Base-by-base conservation (phyloP, 306 rosid genomes). In the Arachis hypogaea region DNA sequence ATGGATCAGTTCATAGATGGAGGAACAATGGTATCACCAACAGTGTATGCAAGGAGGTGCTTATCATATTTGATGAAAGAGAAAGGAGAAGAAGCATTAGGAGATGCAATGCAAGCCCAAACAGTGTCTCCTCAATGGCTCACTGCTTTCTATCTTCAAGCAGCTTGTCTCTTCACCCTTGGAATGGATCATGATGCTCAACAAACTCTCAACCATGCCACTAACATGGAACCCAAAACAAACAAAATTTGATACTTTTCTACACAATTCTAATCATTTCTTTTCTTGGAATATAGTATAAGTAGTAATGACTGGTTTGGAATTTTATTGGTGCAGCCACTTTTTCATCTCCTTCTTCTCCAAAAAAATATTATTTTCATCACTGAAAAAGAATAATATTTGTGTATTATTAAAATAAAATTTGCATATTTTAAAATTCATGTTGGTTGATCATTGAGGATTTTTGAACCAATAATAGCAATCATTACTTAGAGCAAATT, bases 51-150 rank as follows among this genome's bases (percentile, higher is more conserved):
- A 7, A 85, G 97, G 82, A 85, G 99, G 0, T 94, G 99, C 80
- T 85, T 94, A 11, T 92, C 96, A 0, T 92, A 84, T 72, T 77
- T 94, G 85, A 94, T 94, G 97, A 89, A 77, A 65, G 93, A 82
- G 7, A 84, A 79, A 97, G 68, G 82, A 55, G 86, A 89, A 61
- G 97, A 89, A 78, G 99, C 85, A 59, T 82, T 94, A 0, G 96
- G 90, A 71, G 99, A 94, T 85, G 97, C 99, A 0, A 91, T 94
- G 97, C 99, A 94, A 73, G 97, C 99, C 16, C 99, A 89, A 69
- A 93, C 78, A 76, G 83, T 92, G 69, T 91, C 93, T 68, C 99
- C 99, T 0, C 97, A 88, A 62, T 94, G 99, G 99, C 88, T 95
- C 2, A 87, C 95, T 59, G 92, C 99, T 77, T 72, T 89, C 59